A percentile compares a stretch with the other conserved stretches of the same genome.
Evolutionary conservation across 257 asterid genomes (phyloP).

Genomic region (Sherardia arvensis): DNA sequence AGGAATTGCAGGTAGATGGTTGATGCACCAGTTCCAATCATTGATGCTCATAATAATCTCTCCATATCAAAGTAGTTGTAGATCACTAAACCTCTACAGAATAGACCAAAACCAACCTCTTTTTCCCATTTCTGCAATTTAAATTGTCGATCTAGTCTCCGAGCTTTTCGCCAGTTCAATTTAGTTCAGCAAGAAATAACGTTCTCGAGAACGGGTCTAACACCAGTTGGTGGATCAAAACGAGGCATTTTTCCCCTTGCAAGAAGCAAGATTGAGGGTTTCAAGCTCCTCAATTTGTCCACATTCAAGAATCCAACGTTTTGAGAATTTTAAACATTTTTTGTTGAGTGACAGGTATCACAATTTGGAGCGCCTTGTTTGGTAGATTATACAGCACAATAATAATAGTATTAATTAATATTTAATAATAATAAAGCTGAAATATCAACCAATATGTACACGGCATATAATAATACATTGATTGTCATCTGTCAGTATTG

Average conservation of each 20-base stretch:
- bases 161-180: no score
- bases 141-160: no score
- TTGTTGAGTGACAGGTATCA: background rate
- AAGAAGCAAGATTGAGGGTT: background rate
- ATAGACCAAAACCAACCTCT: background rate
- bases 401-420: no score
- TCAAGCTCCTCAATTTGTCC: background rate
- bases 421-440: no score
- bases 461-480: background rate
- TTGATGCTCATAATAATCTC: background rate
- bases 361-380: background rate
- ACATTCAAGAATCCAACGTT: background rate
- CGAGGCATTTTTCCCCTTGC: no score
- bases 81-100: background rate
- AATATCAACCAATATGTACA: background rate
- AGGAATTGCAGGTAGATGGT: conserved; percentile 1
- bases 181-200: no score
- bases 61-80: background rate
- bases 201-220: no score
- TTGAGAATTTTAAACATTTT: background rate
- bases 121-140: no score
- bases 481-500: background rate
- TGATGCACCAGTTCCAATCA: background rate
- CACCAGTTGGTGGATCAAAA: no score
- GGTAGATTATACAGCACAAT: background rate